Conservation (phyloP, 176 grass and related monocot genomes). For the Rhynchospora tenuis region DNA sequence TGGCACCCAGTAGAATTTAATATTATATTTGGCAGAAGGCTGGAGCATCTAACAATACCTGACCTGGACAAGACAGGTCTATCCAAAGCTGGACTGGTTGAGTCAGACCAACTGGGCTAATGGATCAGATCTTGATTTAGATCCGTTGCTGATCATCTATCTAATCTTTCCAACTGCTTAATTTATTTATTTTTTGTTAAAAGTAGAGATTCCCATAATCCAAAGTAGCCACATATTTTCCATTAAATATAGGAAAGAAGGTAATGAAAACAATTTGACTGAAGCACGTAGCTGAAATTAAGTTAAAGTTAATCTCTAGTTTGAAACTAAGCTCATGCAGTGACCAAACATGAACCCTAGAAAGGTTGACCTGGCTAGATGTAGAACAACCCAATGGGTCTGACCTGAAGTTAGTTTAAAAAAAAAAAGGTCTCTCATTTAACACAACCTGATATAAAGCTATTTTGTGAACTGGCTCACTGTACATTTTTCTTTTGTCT, state of each 20-base stretch:
- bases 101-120: neutral
- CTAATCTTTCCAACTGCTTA: neutral
- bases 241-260: neutral
- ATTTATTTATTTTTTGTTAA: neutral
- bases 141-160: neutral
- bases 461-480: neutral
- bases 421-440: neutral
- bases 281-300: neutral
- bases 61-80: neutral
- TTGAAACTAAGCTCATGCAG: neutral
- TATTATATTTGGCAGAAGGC: neutral
- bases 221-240: neutral
- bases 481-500: neutral
- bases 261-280: neutral
- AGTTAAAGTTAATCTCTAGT: neutral
- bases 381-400: neutral
- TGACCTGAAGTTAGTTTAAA: neutral
- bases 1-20: neutral
- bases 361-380: neutral
- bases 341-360: neutral
- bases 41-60: neutral
- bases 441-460: neutral
- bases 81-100: neutral
- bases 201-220: neutral
- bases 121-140: neutral